phyloP scores from a whole-genome alignment of 1,284 basidiomycete species.

The Pyrrhoderma noxium region DNA sequence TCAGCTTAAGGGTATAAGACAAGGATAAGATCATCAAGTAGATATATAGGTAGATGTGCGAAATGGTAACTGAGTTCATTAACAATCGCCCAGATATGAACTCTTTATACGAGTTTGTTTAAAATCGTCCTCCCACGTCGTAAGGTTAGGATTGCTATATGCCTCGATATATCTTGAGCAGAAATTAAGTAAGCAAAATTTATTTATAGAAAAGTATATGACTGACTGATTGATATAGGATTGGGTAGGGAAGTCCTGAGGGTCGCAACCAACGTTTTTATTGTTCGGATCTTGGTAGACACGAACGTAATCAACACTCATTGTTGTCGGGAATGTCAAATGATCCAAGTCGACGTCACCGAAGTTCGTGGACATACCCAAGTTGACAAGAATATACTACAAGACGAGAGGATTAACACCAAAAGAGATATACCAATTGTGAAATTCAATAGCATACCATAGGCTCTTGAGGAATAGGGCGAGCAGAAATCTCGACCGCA shows the following conservation, averaged over 20 bases:
- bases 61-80: neutral
- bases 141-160: conserved; percentile 34
- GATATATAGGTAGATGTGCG: too few relatives aligned
- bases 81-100: conserved; percentile 47
- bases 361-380: conserved; percentile 80
- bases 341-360: conserved; percentile 59
- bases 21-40: too few relatives aligned
- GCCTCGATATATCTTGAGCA: conserved; percentile 29
- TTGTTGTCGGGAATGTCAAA: conserved; percentile 60
- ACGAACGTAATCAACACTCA: conserved; percentile 79
- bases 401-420: conserved; percentile 4
- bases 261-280: conserved; percentile 80
- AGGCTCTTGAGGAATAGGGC: conserved; percentile 79
- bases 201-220: neutral
- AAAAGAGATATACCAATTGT: conserved; percentile 3
- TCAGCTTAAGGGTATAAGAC: too few relatives aligned
- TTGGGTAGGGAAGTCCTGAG: conserved; percentile 67
- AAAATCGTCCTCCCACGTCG: conserved; percentile 40
- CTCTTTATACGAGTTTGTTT: conserved; percentile 56
- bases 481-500: conserved; percentile 57
- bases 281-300: conserved; percentile 68
- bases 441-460: conserved; percentile 42
- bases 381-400: conserved; percentile 71
- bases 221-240: conserved; percentile 66
- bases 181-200: neutral